phyloP scores from a whole-genome alignment of 306 rosid species.

The Pyrus betulifolia region DNA sequence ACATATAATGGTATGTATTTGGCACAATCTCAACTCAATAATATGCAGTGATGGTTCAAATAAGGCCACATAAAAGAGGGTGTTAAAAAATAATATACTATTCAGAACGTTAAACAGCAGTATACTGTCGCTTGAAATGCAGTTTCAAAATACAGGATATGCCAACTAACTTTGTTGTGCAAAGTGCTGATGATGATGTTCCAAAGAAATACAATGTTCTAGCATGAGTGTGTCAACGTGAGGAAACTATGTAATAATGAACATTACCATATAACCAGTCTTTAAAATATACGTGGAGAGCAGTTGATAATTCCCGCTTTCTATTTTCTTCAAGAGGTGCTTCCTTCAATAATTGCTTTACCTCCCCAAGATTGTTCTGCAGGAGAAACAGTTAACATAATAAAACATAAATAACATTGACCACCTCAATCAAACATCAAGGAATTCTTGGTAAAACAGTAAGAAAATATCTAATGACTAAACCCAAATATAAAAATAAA shows the following conservation, averaged over 20 bases:
- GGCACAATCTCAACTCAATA: not conserved
- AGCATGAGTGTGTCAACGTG: not conserved
- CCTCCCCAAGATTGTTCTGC: slow-evolving; percentile 68
- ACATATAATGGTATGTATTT: not conserved
- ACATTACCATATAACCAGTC: slow-evolving; percentile 91
- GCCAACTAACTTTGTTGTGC: not conserved
- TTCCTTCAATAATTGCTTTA: slow-evolving; percentile 68
- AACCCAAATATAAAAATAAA: not conserved
- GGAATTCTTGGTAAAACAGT: slow-evolving; percentile 4
- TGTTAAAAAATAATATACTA: not conserved
- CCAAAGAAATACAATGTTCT: not conserved
- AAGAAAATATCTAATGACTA: not conserved
- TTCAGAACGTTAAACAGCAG: not conserved
- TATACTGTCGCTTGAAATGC: not conserved
- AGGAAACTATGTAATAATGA: slow-evolving; percentile 2
- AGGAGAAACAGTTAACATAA: slow-evolving; percentile 25
- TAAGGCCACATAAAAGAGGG: not conserved
- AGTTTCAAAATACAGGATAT: not conserved
- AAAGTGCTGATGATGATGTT: not conserved
- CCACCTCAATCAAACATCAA: slow-evolving; percentile 5
- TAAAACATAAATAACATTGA: slow-evolving; percentile 1
- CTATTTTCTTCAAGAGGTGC: slow-evolving; percentile 85
- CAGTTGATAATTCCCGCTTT: slow-evolving; percentile 78
- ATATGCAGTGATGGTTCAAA: not conserved
- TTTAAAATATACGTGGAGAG: slow-evolving; percentile 84